These are phyloP conservation scores for Eucalyptus regnans DNA, from an alignment of 345 rosid species.

Conservation along the genomic window DNA sequence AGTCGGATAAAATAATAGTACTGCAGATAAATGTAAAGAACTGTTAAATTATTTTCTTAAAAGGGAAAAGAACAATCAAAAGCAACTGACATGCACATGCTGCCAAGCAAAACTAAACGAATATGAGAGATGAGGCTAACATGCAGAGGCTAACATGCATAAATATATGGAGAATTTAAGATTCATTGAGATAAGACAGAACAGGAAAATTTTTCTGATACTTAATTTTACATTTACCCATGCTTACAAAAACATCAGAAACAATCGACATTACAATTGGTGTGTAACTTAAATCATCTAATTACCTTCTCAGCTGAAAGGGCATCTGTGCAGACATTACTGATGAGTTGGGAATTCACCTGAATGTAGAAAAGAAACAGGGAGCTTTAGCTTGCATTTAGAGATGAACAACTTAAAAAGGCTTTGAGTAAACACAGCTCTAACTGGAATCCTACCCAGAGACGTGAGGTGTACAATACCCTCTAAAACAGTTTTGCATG, in stretches of 20 bases:
- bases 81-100: not conserved
- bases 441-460: not conserved
- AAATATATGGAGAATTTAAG: not conserved
- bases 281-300: not conserved
- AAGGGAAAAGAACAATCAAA: not conserved
- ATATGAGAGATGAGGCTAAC: not conserved
- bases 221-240: not conserved
- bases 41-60: not conserved
- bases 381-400: not conserved
- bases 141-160: not conserved
- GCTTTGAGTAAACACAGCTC: not conserved
- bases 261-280: not conserved
- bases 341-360: constrained; percentile 98
- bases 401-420: not conserved
- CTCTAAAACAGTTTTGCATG: not conserved
- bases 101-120: not conserved
- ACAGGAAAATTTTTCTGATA: not conserved
- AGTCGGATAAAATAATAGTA: constrained; percentile 96
- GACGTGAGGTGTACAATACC: not conserved
- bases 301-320: constrained; percentile 96
- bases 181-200: not conserved
- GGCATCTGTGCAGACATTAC: constrained; percentile 96
- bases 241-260: not conserved
- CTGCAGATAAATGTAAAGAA: constrained; percentile 21
- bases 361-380: constrained; percentile 6